A percentile compares a stretch with the other conserved stretches of the same genome.
Conservation (phyloP, 805 yeast species). For the Lipomyces yamanashiensis region DNA sequence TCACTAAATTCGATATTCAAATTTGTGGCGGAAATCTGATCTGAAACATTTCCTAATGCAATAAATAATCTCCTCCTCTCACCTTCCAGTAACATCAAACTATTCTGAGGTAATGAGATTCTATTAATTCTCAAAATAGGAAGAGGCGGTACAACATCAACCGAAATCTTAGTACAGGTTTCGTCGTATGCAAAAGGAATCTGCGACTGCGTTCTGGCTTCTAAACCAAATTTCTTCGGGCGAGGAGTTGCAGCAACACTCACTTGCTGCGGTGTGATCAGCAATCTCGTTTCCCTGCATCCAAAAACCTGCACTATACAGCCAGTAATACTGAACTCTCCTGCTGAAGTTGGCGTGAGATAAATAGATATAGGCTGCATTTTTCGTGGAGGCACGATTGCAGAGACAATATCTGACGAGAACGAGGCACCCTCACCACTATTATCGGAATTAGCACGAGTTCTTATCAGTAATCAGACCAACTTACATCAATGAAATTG, state of each 20-base stretch:
- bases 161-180: conserved; percentile 41
- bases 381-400: conserved; percentile 28
- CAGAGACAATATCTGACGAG: conserved; percentile 31
- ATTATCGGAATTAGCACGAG: conserved; percentile 21
- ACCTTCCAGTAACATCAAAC: conserved; percentile 81
- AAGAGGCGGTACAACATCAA: conserved; percentile 54
- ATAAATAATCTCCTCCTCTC: conserved; percentile 60
- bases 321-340: conserved; percentile 57
- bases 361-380: conserved; percentile 28
- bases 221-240: conserved; percentile 19
- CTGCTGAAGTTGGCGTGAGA: conserved; percentile 45
- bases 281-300: conserved; percentile 53
- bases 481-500: conserved; percentile 45
- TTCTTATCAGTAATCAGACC: not conserved
- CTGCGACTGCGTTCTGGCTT: conserved; percentile 17
- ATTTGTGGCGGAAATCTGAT: conserved; percentile 56
- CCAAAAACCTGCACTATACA: conserved; percentile 56
- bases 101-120: conserved; percentile 52
- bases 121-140: conserved; percentile 55
- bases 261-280: conserved; percentile 12
- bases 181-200: conserved; percentile 2
- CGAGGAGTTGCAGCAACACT: conserved; percentile 2
- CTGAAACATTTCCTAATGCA: conserved; percentile 61
- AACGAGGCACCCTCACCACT: conserved; percentile 39
- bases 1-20: conserved; percentile 70